These are phyloP conservation scores for Cyanidium caldarium DNA, from an alignment of 23 red algal species.

Conservation along the genomic window DNA sequence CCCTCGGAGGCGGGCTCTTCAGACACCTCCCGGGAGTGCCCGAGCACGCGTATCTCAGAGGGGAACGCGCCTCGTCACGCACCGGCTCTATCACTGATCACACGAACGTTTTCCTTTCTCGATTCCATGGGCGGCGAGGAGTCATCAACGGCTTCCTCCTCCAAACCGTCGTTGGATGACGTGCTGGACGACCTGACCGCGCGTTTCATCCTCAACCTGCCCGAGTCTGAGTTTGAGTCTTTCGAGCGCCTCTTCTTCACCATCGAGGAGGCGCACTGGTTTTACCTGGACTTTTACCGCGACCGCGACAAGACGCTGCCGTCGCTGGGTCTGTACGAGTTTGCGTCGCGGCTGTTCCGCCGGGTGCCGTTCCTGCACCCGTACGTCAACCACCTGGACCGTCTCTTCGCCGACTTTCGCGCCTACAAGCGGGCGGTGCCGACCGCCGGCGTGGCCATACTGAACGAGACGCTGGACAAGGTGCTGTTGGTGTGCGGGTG, in stretches of 20 bases:
- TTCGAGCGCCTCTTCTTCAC: slow-evolving; percentile 91
- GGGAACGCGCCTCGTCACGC: no score
- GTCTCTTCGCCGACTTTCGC: slow-evolving; percentile 58
- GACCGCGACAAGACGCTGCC: slow-evolving; percentile 51
- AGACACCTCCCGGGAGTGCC: no score
- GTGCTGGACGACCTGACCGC: slow-evolving; percentile 76
- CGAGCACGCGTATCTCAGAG: no score
- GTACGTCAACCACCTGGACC: slow-evolving; percentile 27
- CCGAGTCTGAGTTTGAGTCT: slow-evolving; percentile 74
- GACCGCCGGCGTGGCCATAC: slow-evolving; percentile 49
- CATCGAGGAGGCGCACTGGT: slow-evolving; percentile 94
- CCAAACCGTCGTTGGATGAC: slow-evolving; percentile 15
- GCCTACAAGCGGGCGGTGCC: slow-evolving; percentile 87
- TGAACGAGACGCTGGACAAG: slow-evolving; percentile 48
- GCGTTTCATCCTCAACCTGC: slow-evolving; percentile 77
- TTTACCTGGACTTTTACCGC: slow-evolving; percentile 90
- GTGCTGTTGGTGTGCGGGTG: slow-evolving; percentile 68
- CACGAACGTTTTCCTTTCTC: no score
- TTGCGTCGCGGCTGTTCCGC: slow-evolving; percentile 56
- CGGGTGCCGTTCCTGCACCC: slow-evolving; percentile 37
- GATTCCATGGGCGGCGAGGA: no score
- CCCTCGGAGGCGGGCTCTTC: no score
- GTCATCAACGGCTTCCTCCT: no score
- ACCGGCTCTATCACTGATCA: no score
- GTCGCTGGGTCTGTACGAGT: slow-evolving; percentile 35